A percentile compares a stretch with the other conserved stretches of the same genome.
phyloP scores from a whole-genome alignment of 2,329 filamentous ascomycete genomes.

The Trichoderma arundinaceum region DNA sequence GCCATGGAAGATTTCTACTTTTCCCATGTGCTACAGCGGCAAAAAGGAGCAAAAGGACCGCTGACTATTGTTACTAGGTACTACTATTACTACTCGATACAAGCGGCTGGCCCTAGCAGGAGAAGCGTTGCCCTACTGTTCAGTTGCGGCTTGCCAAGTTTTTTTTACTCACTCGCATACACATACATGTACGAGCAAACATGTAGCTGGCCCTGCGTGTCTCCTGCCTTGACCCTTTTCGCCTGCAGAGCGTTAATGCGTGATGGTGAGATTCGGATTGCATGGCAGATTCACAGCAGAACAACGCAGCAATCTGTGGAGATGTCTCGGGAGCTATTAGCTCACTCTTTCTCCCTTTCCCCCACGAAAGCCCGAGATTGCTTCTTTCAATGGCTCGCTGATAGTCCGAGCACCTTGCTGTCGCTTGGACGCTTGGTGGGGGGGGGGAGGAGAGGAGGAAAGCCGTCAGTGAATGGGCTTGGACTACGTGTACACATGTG shows the following conservation, averaged over 20 bases:
- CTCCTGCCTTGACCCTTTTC: too few species aligned
- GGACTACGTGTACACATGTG: slow-evolving; percentile 7
- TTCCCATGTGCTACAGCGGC: too few species aligned
- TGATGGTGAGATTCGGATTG: background rate
- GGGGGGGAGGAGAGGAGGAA: background rate
- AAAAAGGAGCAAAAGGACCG: too few species aligned
- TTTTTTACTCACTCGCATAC: too few species aligned
- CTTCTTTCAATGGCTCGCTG: background rate
- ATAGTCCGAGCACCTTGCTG: background rate
- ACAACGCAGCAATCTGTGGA: slow-evolving; percentile 7
- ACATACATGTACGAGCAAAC: too few species aligned
- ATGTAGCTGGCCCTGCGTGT: too few species aligned
- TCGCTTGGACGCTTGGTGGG: background rate
- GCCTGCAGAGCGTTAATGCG: background rate
- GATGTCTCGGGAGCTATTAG: background rate
- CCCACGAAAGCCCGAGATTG: background rate
- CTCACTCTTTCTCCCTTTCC: background rate
- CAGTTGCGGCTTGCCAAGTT: too few species aligned
- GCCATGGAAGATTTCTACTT: background rate
- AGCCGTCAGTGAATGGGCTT: background rate
- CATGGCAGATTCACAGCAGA: slow-evolving; percentile 1
- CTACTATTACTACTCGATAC: background rate
- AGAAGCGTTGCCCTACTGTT: background rate
- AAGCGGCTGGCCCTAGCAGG: background rate
- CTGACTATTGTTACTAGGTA: background rate